phyloP scores from a whole-genome alignment of 768 basidiomycete species.

The Scleroderma citrinum region DNA sequence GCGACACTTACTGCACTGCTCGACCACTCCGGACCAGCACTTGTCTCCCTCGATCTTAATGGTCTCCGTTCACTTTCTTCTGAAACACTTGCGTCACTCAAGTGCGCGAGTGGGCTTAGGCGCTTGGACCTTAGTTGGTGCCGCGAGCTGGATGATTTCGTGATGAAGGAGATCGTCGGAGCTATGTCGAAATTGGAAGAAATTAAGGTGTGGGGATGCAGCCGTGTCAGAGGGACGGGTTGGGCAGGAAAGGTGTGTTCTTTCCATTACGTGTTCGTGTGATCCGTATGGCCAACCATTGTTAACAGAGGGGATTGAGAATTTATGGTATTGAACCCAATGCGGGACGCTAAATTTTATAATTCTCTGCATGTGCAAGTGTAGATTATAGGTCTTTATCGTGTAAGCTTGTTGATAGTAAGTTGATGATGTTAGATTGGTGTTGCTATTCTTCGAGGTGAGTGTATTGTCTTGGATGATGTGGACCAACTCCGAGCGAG shows the following conservation, averaged over 20 bases:
- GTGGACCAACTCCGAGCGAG: too few species aligned
- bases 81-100: conserved; percentile 37
- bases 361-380: too few species aligned
- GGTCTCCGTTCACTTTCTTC: conserved; percentile 62
- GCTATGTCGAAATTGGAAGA: conserved; percentile 35
- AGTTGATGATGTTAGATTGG: too few species aligned
- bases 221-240: conserved; percentile 39
- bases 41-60: conserved; percentile 67
- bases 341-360: conserved; percentile 8
- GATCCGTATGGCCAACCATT: neutral
- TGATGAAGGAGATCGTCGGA: conserved; percentile 62
- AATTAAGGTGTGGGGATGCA: conserved; percentile 53
- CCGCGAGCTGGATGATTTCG: conserved; percentile 74
- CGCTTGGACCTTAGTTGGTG: conserved; percentile 84
- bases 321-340: conserved; percentile 39
- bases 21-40: conserved; percentile 52
- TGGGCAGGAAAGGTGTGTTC: conserved; percentile 39
- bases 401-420: too few species aligned
- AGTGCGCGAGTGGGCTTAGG: conserved; percentile 37
- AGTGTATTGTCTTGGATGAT: too few species aligned
- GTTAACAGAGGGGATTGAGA: conserved; percentile 19
- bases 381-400: too few species aligned
- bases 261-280: neutral
- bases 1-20: conserved; percentile 59
- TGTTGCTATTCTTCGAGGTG: too few species aligned